A percentile compares a stretch with the other conserved stretches of the same genome.
These are phyloP conservation scores for Neocatenulostroma microsporum DNA, from an alignment of 2,329 filamentous ascomycete species.

Conservation along the genomic window DNA sequence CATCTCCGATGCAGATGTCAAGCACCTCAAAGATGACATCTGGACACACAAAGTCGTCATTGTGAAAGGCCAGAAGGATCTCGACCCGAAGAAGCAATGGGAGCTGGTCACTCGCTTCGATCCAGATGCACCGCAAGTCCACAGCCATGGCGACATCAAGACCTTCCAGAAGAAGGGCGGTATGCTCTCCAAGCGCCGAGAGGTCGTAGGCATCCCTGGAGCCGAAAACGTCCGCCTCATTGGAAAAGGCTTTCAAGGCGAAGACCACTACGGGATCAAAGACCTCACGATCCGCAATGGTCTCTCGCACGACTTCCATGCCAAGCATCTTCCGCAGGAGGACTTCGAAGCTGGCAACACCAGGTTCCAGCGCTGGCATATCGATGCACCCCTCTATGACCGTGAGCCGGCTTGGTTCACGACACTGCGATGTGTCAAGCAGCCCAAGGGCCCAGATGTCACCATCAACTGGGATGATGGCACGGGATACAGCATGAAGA, in stretches of 20 bases:
- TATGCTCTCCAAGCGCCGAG: constrained; percentile 30
- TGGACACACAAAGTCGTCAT: constrained; percentile 40
- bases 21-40: constrained; percentile 33
- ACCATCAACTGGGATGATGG: constrained; percentile 65
- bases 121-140: constrained; percentile 34
- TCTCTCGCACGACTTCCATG: constrained; percentile 48
- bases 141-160: constrained; percentile 38
- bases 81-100: constrained; percentile 40
- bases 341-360: constrained; percentile 49
- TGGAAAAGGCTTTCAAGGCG: constrained; percentile 40
- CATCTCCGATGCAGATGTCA: constrained; percentile 33
- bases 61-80: constrained; percentile 37
- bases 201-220: constrained; percentile 31
- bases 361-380: constrained; percentile 67
- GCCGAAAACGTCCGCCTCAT: constrained; percentile 41
- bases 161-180: constrained; percentile 37
- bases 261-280: constrained; percentile 39
- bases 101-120: constrained; percentile 39
- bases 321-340: constrained; percentile 52
- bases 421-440: constrained; percentile 61
- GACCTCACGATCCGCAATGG: constrained; percentile 28
- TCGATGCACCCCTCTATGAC: constrained; percentile 66
- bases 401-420: constrained; percentile 64
- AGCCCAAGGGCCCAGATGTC: constrained; percentile 50
- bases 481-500: constrained; percentile 54